Base-by-base conservation (phyloP, 164 flowering plant species). In the Euptelea pleiosperma region DNA sequence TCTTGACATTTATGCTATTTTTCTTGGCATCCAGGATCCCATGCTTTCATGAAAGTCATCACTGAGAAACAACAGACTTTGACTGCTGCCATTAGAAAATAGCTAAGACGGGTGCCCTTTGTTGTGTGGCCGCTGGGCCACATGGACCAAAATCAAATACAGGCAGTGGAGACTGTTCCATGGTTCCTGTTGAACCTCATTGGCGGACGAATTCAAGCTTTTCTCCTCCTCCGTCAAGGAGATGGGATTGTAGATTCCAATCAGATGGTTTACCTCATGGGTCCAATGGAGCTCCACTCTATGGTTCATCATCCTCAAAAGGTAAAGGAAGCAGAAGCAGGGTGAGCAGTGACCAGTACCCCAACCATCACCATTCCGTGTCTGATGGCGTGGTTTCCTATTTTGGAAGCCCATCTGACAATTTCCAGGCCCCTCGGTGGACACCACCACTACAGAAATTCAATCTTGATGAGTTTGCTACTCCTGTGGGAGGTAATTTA, bases 41-140 rank as follows among this genome's bases (percentile, higher is more conserved):
- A n/a, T 55, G 57, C 14, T 31, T 64, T 35, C 12, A 49, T 57
- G 57, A 24, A 25, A 36, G 28, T 44, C 36, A 59, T 56, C 43
- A 35, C 36, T 49, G 40, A 58, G 70, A 50, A 41, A 41, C 47
- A 8, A 30, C 21, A 30, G 65, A 40, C 29, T 58, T 31, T 46
- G 42, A 34, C 52, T 58, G 70, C 61, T 67, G 45, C 40, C 11
- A 31, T 47, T 56, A 28, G 34, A 69, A 68, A 59, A 74, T 73
- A 73, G 78, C 74, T 66, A 77, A 68, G 68, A 77, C 75, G 81
- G 81, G 81, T 61, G 76, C 73, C 29, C 74, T 77, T 55, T 77
- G 81, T 71, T 77, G 81, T 61, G 78, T 74, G 78, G 81, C 78
- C 78, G 57, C 72, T 54, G 55, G 81, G 81, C 75, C 81, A 74